Percentiles rank a stretch among this genome's conserved stretches.
Evolutionary conservation across 768 basidiomycete genomes (phyloP).

Genomic region (Hygrocybe punicea): DNA sequence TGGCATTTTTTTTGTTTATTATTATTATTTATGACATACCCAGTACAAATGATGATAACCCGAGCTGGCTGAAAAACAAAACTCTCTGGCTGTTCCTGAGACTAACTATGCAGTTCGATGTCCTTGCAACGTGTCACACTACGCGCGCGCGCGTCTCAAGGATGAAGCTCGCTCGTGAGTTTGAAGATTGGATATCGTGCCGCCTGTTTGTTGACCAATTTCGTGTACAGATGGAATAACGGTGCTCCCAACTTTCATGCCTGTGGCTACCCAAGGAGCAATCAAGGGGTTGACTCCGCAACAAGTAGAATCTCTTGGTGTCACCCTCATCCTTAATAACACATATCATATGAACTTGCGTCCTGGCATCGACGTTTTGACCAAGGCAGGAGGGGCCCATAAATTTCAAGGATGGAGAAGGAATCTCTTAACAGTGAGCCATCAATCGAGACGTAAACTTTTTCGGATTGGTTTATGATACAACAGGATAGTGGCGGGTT

Average conservation of each 20-base stretch:
- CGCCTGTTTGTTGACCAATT: conserved; percentile 2
- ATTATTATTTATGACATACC: too few relatives aligned
- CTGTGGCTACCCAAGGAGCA: conserved; percentile 87
- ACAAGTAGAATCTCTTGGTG: conserved; percentile 76
- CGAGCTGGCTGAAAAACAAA: too few relatives aligned
- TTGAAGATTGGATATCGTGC: conserved; percentile 3
- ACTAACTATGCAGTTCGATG: conserved; percentile 88
- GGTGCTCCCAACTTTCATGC: conserved; percentile 89
- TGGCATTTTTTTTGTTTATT: too few relatives aligned
- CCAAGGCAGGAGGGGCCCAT: conserved; percentile 81
- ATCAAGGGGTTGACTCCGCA: conserved; percentile 88
- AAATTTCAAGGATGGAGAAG: conserved; percentile 84
- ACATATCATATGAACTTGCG: conserved; percentile 88
- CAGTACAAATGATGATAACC: too few relatives aligned
- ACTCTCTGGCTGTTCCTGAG: too few relatives aligned
- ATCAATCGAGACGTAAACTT: background rate
- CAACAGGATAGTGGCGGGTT: conserved; percentile 85
- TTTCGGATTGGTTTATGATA: background rate
- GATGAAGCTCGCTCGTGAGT: conserved; percentile 78
- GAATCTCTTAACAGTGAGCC: conserved; percentile 76
- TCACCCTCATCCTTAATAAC: conserved; percentile 84
- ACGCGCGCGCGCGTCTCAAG: conserved; percentile 81
- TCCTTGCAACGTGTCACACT: conserved; percentile 76
- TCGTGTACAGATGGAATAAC: conserved; percentile 66
- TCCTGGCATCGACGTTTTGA: conserved; percentile 71